Base-by-base conservation (phyloP, 345 rosid genomes). In the Corymbia maculata region DNA sequence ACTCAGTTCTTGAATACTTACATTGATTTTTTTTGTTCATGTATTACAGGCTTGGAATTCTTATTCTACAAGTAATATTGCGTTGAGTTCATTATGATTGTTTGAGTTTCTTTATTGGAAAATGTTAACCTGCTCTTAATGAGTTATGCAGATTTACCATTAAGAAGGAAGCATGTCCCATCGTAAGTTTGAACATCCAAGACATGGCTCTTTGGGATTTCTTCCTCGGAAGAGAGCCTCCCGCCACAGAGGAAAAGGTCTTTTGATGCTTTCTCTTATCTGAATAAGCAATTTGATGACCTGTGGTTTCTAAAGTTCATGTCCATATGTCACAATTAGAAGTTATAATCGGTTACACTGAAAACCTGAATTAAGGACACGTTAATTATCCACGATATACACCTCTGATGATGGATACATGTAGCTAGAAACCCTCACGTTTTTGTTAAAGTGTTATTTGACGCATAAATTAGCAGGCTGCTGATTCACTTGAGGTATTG, bases 161-260 rank as follows among this genome's bases (percentile, higher is more conserved):
- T 28, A 9, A 85, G 70, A 45, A 80, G 88, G 90, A 88, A 91
- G 90, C 85, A 96, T 96, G 99, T 97, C 99, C 89, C 99, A 97
- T 91, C 93, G 99, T 89, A 97, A 97, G 93, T 95, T 97, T 94
- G 97, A 97, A 91, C 98, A 97, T 92, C 98, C 97, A 26, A 93
- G 98, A 88, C 98, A 96, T 86, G 99, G 98, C 52, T 97, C 99
- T 61, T 89, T 97, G 90, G 99, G 99, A 84, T 97, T 97, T 88
- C 98, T 97, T 87, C 98, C 98, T 14, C 94, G 98, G 92, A 96
- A 97, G 90, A 91, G 99, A 85, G 94, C 98, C 68, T 85, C 94
- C 68, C 94, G 97, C 52, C 98, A 95, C 79, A 93, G 97, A 79
- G 99, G 99, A 87, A 97, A 95, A 95, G 98, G 99, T 96, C 51